A percentile compares a stretch with the other conserved stretches of the same genome.
These are phyloP conservation scores for Hypomontagnella monticulosa DNA, from an alignment of 495 filamentous ascomycete species.

Conservation along the genomic window DNA sequence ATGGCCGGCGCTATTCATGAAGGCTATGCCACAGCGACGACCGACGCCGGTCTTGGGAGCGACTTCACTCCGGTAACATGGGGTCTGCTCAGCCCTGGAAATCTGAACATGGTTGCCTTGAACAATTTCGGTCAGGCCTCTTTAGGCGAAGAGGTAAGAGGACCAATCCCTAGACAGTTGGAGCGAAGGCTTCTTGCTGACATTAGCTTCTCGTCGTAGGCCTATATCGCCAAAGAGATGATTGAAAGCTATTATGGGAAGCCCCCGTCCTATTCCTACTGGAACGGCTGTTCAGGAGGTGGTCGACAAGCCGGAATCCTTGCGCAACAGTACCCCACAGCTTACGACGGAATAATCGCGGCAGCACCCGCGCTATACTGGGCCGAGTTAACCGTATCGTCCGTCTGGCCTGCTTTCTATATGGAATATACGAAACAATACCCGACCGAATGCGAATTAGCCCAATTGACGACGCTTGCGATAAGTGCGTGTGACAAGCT, in stretches of 20 bases:
- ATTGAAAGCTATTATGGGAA: conserved; percentile 46
- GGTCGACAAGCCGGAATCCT: conserved; percentile 46
- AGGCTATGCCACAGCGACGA: conserved; percentile 48
- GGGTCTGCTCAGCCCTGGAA: conserved; percentile 42
- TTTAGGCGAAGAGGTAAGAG: conserved; percentile 11
- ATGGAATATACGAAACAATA: conserved; percentile 39
- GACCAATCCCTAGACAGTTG: too few relatives aligned
- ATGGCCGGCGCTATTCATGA: conserved; percentile 35
- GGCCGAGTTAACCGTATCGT: conserved; percentile 14
- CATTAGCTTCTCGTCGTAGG: not conserved
- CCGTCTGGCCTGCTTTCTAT: conserved; percentile 36
- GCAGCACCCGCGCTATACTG: conserved; percentile 48
- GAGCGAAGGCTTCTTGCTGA: too few relatives aligned
- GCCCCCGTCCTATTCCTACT: conserved; percentile 51
- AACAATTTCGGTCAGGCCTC: conserved; percentile 32
- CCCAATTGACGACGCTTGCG: conserved; percentile 42
- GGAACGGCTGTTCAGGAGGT: conserved; percentile 53
- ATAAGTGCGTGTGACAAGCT: conserved; percentile 49
- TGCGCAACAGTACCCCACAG: conserved; percentile 49
- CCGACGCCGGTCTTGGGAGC: conserved; percentile 38
- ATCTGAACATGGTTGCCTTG: conserved; percentile 39
- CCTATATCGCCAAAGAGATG: conserved; percentile 46
- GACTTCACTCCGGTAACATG: conserved; percentile 33
- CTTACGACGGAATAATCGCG: conserved; percentile 49
- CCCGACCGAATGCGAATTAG: conserved; percentile 45